These are phyloP conservation scores for Penicillium oxalicum DNA, from an alignment of 2,329 filamentous ascomycete species.

Conservation along the genomic window DNA sequence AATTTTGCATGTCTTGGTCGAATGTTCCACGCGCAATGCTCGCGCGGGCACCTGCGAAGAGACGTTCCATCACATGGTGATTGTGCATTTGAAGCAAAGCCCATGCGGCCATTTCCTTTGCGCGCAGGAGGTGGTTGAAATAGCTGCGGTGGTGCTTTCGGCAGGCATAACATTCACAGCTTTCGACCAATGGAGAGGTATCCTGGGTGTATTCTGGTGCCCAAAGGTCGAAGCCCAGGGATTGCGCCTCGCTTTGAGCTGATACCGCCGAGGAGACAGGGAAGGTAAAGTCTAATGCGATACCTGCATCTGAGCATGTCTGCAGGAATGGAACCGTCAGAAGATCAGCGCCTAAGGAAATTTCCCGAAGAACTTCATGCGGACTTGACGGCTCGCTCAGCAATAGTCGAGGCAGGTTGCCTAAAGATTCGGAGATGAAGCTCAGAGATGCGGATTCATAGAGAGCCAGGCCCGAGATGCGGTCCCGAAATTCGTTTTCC, in stretches of 20 bases:
- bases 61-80: constrained; percentile 62
- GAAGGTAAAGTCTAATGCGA: constrained; percentile 76
- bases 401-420: constrained; percentile 64
- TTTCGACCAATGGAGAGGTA: constrained; percentile 54
- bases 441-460: constrained; percentile 67
- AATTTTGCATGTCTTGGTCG: constrained; percentile 51
- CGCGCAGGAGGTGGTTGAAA: constrained; percentile 76
- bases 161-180: constrained; percentile 79
- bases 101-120: constrained; percentile 97
- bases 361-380: constrained; percentile 68
- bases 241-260: constrained; percentile 19
- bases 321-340: constrained; percentile 72
- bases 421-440: constrained; percentile 58
- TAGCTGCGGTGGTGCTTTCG: constrained; percentile 78
- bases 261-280: constrained; percentile 38
- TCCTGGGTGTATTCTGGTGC: constrained; percentile 54
- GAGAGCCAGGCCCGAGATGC: constrained; percentile 65
- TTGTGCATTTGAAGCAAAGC: constrained; percentile 90
- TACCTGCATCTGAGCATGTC: constrained; percentile 70
- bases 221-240: constrained; percentile 78
- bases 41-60: constrained; percentile 65
- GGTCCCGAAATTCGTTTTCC: constrained; percentile 53
- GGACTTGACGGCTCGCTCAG: constrained; percentile 65
- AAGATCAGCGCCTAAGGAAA: constrained; percentile 72
- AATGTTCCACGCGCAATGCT: constrained; percentile 56